Evolutionary conservation across 2,329 filamentous ascomycete species (phyloP), one percentile per base, ranked within the genome.

Genomic region (Verticillium nubilum): DNA sequence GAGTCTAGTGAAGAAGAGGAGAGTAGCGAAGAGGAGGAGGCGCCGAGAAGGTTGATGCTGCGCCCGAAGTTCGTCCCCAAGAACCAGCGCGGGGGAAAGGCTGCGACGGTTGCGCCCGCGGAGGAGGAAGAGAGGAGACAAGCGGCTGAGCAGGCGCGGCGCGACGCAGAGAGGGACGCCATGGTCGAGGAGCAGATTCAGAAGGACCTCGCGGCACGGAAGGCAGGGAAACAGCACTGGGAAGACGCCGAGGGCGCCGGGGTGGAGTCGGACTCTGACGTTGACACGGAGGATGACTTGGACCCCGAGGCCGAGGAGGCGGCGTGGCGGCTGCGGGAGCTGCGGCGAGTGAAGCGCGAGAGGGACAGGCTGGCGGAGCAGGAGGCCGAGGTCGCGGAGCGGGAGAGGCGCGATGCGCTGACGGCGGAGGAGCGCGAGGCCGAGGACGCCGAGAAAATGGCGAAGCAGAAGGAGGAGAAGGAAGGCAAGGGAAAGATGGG

Each of bases 271-370:
- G 85, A 86, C 60, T 86, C 87, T 33, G 90, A 91, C 54, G 88
- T 98, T 23, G 92, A 98, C 73, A 95, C 97, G 68, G 91, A 88
- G 2, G 95, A 99, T 71, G 91, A 86, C 35, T 68, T 93, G 3
- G 92, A 98, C 72, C 90, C 91, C 0, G 92, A 90, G 63, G 92
- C 91, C 7, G 95, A 99, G 73, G 85, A 89, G 63, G 92, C 92
- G 6, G 92, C 93, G 0, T 99, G 95, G 94, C 95, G 94, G 71
- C 81, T 99, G 56, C 88, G 95, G 55, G 95, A 99, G 76, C 81
- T 99, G 50, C 89, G 88, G 73, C 89, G 95, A 9, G 86, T 98
- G 65, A 93, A 94, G 76, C 86, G 95, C 56, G 90, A 95, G 67
- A 87, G 95, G 27, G 87, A 92, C 67, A 86, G 86, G 2, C 93